A percentile compares a stretch with the other conserved stretches of the same genome.
These are phyloP conservation scores for Porodaedalea pini DNA, from an alignment of 1,284 basidiomycete genomes.

Conservation along the genomic window DNA sequence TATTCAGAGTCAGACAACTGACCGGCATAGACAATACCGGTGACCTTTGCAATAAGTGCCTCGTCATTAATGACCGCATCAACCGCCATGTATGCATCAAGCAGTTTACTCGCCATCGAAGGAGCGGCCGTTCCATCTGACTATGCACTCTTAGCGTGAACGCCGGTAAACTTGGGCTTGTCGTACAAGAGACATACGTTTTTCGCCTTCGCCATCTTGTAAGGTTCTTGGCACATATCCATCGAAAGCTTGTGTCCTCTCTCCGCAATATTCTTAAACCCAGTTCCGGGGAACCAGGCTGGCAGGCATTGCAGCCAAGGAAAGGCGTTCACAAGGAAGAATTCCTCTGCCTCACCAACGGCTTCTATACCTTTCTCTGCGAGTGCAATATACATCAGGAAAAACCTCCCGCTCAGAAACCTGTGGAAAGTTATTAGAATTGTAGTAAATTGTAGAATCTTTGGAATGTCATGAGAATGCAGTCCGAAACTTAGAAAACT, in stretches of 20 bases:
- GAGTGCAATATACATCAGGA: too few species aligned
- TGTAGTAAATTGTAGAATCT: too few species aligned
- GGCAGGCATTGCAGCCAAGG: constrained; percentile 16
- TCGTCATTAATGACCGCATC: constrained; percentile 13
- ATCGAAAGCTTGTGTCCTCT: constrained; percentile 36
- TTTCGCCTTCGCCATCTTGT: constrained; percentile 14
- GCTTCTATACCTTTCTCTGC: constrained; percentile 12
- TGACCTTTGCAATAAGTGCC: neutral
- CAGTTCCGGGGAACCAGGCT: constrained; percentile 19
- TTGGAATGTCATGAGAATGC: too few species aligned
- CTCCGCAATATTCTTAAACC: constrained; percentile 49
- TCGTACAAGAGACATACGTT: neutral
- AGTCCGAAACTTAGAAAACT: too few species aligned
- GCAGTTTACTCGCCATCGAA: constrained; percentile 15
- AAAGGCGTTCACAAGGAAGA: constrained; percentile 16
- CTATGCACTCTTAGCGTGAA: constrained; percentile 7
- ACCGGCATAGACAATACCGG: constrained; percentile 10
- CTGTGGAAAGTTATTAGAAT: too few species aligned
- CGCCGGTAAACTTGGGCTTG: neutral
- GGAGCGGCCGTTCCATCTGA: constrained; percentile 7
- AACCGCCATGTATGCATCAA: constrained; percentile 4
- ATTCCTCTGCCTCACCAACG: constrained; percentile 7
- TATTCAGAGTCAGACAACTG: too few species aligned
- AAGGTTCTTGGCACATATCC: constrained; percentile 12
- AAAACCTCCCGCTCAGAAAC: too few species aligned